These are phyloP conservation scores for Fusarium dimerum DNA, from an alignment of 2,329 filamentous ascomycete genomes.

Conservation along the genomic window DNA sequence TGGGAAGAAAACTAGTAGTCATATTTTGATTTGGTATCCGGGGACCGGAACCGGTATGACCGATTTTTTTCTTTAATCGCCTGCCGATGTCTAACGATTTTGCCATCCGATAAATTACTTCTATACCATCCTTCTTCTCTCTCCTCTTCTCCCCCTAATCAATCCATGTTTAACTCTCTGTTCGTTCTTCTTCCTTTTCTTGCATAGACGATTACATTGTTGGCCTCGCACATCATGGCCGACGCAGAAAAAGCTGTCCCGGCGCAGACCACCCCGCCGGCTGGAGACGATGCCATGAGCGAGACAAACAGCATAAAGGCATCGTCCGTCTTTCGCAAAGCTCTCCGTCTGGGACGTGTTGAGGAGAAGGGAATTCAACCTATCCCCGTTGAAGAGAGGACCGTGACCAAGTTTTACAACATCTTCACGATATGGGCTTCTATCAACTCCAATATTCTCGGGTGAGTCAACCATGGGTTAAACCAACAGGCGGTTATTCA, in stretches of 20 bases:
- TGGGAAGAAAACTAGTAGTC: neutral
- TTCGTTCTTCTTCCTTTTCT: neutral
- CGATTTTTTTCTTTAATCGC: constrained; percentile 1
- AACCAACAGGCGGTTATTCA: neutral
- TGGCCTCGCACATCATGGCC: neutral
- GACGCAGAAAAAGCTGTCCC: constrained; percentile 22
- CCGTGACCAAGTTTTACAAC: constrained; percentile 42
- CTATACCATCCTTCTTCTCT: constrained; percentile 1
- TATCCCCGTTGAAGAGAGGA: constrained; percentile 43
- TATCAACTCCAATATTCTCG: constrained; percentile 49
- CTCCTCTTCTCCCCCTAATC: neutral
- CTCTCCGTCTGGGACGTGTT: constrained; percentile 40
- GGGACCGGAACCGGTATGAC: constrained; percentile 19
- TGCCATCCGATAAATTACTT: neutral
- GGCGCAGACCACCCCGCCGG: constrained; percentile 13
- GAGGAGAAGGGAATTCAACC: constrained; percentile 48
- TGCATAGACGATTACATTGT: constrained; percentile 1
- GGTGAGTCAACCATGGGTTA: constrained; percentile 30
- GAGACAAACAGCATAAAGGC: constrained; percentile 29
- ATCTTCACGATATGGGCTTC: constrained; percentile 52
- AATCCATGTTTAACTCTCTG: neutral
- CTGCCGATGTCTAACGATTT: neutral
- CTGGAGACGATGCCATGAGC: constrained; percentile 23
- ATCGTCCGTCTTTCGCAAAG: constrained; percentile 32
- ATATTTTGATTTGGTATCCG: constrained; percentile 4